Evolutionary conservation across 2,329 filamentous ascomycete genomes (phyloP), one percentile per base, ranked within the genome.

Genomic region (Westerdykella aurantiaca): DNA sequence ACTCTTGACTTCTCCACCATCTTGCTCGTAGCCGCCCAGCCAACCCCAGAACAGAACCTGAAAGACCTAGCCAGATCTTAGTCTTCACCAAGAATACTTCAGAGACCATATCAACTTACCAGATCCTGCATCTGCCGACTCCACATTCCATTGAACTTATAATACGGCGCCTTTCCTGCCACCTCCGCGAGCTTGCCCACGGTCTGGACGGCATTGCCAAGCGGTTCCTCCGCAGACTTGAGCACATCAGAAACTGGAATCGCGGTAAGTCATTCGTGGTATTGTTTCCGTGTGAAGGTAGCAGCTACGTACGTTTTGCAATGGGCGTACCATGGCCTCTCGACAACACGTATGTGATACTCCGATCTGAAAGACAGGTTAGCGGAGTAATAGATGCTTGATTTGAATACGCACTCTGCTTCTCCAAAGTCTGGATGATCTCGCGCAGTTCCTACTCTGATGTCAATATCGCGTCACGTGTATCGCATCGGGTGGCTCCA

Each of bases 141-240:
- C 93, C 93, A 98, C 65, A 88, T 81, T 44, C 76, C 73, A 69
- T 96, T 96, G 74, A 94, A 96, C 78, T 95, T 96, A 81, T 97
- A 98, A 75, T 97, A 98, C 0, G 93, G 91, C 60, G 94, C 85
- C 64, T 86, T 78, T 21, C 88, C 90, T 2, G 90, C 88, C 43
- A 87, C 79, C 43, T 76, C 70, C 48, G 81, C 79, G 37, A 98
- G 79, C 53, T 83, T 81, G 45, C 74, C 71, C 37, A 96, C 78
- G 37, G 83, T 85, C 38, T 80, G 73, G 44, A 86, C 78, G 66
- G 95, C 82, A 31, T 85, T 79, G 50, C 79, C 73, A 63, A 97
- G 86, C 45, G 80, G 79, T 48, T 73, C 70, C 47, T 88, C 79
- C 1, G 88, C 83, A 53, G 86, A 79, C 10, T 77, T 72, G 35